These are phyloP conservation scores for Fusarium incarnatum DNA, from an alignment of 2,329 filamentous ascomycete genomes.

Conservation along the genomic window DNA sequence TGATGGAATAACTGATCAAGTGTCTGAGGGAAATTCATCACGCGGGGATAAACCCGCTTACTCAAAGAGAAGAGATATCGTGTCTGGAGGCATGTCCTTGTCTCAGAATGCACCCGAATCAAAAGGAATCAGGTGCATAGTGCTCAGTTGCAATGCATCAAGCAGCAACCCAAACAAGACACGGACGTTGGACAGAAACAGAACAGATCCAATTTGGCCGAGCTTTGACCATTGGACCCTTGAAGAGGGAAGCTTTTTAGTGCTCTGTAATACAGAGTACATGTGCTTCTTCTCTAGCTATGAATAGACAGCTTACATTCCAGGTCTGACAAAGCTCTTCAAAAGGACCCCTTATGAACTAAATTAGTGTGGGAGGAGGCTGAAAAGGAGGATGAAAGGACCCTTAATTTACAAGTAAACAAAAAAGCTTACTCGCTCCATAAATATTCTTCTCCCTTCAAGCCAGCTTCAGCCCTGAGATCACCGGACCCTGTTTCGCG, in stretches of 20 bases:
- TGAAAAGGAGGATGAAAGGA: not conserved
- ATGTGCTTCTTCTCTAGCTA: not conserved
- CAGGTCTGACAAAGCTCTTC: slow-evolving; percentile 11
- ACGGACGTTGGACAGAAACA: not conserved
- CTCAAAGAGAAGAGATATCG: not conserved
- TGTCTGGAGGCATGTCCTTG: not conserved
- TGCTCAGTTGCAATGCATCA: slow-evolving; percentile 27
- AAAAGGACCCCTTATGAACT: slow-evolving; percentile 4
- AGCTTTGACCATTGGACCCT: slow-evolving; percentile 12
- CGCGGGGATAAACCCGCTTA: slow-evolving; percentile 3
- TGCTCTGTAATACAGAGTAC: not conserved
- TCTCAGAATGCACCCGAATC: slow-evolving; percentile 13
- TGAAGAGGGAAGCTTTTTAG: not conserved
- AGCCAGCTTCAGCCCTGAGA: slow-evolving; percentile 17
- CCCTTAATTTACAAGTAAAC: slow-evolving; percentile 13
- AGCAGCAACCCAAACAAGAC: slow-evolving; percentile 6
- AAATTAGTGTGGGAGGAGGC: not conserved
- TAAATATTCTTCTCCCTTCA: slow-evolving; percentile 2
- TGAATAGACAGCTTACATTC: slow-evolving; percentile 7
- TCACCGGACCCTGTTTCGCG: slow-evolving; percentile 4
- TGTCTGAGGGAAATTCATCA: not conserved
- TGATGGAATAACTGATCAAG: slow-evolving; percentile 17
- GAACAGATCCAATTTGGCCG: slow-evolving; percentile 8
- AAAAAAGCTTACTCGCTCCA: slow-evolving; percentile 15
- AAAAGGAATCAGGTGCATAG: slow-evolving; percentile 29